Evolutionary conservation across 2,329 filamentous ascomycete genomes (phyloP), one percentile per base, ranked within the genome.

Genomic region (Pyrenochaeta sp.): DNA sequence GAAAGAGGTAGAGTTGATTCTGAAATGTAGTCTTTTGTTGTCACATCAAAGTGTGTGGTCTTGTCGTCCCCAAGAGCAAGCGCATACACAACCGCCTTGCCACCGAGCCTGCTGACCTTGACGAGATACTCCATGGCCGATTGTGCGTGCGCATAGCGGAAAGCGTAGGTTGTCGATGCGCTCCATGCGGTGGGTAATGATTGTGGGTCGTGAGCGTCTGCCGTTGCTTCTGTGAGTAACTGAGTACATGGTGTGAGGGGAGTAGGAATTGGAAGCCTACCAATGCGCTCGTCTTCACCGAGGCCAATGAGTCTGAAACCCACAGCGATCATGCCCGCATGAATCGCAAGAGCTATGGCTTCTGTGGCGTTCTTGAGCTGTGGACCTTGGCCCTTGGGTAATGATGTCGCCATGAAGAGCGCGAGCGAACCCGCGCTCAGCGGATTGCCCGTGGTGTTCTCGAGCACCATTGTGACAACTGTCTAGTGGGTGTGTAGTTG

Each of bases 91-190:
- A 96, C 86, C n/a, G 88, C 87, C 65, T 93, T 96, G 59, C 81
- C 81, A 29, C 92, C 91, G 60, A 96, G 81, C 39, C 90, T 83
- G 68, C 87, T 90, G 51, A 96, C 74, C 67, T 91, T 93, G 56
- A 96, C 70, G 19, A 96, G 78, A 65, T 88, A 96, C 46, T 87
- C 83, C 82, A 92, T 89, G 11, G 90, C 86, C 0, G 90, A 96
- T 67, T 96, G 89, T 17, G 83, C 78, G 71, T 96, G 92, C 3
- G 85, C 84, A 74, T 97, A 97, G 52, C 91, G 84, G 72, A 97
- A 96, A 42, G 87, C 83, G 67, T 90, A 87, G 32, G 78, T 77
- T 10, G 85, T 84, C 49, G 83, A 83, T 44, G 84, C 77, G 71
- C 96, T 96, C 94, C 94, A 97, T 73, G 85, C 81, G 11, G 80